A percentile compares a stretch with the other conserved stretches of the same genome.
Evolutionary conservation across 2,329 filamentous ascomycete species (phyloP).

Genomic region (Pyrenophora tritici-repentis): DNA sequence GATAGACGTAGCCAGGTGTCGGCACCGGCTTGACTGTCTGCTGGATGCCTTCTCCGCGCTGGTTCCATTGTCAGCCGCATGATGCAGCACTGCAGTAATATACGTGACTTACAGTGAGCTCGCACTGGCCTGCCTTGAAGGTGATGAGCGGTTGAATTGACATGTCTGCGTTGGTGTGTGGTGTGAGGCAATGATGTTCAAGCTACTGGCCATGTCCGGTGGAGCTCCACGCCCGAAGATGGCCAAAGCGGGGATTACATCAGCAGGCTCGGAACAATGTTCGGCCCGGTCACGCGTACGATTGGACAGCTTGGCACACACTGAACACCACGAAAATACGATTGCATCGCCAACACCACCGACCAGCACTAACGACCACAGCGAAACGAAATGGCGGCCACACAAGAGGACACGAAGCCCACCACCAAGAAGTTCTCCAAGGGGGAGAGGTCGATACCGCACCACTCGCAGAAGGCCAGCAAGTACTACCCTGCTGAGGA

Average conservation of each 20-base stretch:
- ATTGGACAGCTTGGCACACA: slow-evolving; percentile 20
- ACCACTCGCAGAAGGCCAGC: slow-evolving; percentile 87
- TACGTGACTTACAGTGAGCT: slow-evolving; percentile 70
- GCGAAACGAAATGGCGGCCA: slow-evolving; percentile 71
- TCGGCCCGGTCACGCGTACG: slow-evolving; percentile 18
- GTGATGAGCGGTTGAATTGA: slow-evolving; percentile 85
- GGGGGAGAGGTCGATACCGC: slow-evolving; percentile 89
- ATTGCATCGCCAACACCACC: slow-evolving; percentile 17
- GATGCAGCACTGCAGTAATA: background rate
- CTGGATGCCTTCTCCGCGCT: slow-evolving; percentile 33
- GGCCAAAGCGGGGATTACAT: too few species aligned
- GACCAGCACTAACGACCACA: slow-evolving; percentile 40
- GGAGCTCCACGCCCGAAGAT: slow-evolving; percentile 11
- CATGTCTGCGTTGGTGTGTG: slow-evolving; percentile 58
- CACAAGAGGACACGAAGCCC: slow-evolving; percentile 37
- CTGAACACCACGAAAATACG: slow-evolving; percentile 18
- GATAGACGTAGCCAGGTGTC: slow-evolving; percentile 84
- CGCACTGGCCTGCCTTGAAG: slow-evolving; percentile 93
- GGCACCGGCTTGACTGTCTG: slow-evolving; percentile 72
- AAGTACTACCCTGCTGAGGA: slow-evolving; percentile 99
- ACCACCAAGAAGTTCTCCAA: slow-evolving; percentile 95
- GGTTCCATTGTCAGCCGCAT: slow-evolving; percentile 23
- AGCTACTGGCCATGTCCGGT: slow-evolving; percentile 22
- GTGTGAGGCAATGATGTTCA: slow-evolving; percentile 16
- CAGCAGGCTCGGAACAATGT: slow-evolving; percentile 7